Conservation (phyloP, 306 rosid genomes). For the Citrullus amarus region DNA sequence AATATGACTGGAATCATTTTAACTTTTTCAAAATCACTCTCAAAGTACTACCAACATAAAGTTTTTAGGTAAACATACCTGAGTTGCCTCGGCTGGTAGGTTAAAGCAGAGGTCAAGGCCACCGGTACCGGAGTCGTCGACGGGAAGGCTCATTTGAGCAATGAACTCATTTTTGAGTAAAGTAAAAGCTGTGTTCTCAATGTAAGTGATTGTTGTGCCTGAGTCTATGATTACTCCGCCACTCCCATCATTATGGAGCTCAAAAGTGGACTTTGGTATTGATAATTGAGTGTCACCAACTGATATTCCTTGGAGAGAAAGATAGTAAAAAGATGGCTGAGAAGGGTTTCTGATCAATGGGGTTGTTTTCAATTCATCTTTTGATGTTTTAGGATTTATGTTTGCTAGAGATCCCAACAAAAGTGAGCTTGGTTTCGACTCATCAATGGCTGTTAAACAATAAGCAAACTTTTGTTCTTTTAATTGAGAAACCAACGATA, state of each 20-base stretch:
- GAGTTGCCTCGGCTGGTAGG: constrained; percentile 22
- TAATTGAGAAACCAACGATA: constrained; percentile 71
- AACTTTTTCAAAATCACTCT: too few species aligned
- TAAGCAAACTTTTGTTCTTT: constrained; percentile 61
- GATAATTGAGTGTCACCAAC: constrained; percentile 44
- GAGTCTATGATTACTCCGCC: constrained; percentile 86
- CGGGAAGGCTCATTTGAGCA: constrained; percentile 33
- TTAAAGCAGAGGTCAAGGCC: constrained; percentile 67
- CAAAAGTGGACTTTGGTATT: constrained; percentile 33
- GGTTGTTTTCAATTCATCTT: constrained; percentile 20
- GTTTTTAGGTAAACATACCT: not conserved
- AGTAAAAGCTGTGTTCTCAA: constrained; percentile 33
- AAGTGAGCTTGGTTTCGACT: constrained; percentile 38
- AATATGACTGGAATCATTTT: too few species aligned
- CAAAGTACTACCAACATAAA: not conserved
- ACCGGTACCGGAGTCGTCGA: constrained; percentile 24
- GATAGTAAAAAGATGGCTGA: constrained; percentile 66
- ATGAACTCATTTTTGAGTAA: constrained; percentile 37
- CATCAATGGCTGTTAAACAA: constrained; percentile 54
- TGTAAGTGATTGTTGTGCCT: constrained; percentile 68
- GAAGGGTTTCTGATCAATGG: constrained; percentile 52
- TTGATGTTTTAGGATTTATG: constrained; percentile 11
- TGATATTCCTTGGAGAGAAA: constrained; percentile 63
- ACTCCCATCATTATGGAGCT: constrained; percentile 40
- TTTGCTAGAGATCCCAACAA: constrained; percentile 49